phyloP scores from a whole-genome alignment of 1,139 yeast species.

The Meyerozyma elateridarum region DNA sequence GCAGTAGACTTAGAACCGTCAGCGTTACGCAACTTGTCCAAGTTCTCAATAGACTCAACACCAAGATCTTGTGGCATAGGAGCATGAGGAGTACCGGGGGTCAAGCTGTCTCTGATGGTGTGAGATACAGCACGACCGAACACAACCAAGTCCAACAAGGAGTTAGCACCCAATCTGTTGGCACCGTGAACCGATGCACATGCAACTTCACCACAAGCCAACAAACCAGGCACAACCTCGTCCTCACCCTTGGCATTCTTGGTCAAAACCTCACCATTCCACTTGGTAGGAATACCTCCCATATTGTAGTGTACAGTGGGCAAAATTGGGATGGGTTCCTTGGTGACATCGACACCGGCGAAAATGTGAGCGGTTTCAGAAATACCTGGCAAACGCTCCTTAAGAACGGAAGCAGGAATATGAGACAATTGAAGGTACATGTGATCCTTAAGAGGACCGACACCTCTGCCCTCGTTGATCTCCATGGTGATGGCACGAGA shows the following conservation, averaged over 20 bases:
- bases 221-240: constrained; percentile 85
- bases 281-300: constrained; percentile 99
- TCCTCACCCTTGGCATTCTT: constrained; percentile 86
- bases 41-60: constrained; percentile 80
- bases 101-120: constrained; percentile 77
- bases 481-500: constrained; percentile 98
- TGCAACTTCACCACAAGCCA: constrained; percentile 98
- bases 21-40: constrained; percentile 86
- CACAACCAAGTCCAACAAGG: constrained; percentile 94
- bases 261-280: constrained; percentile 92
- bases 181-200: constrained; percentile 99
- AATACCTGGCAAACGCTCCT: constrained; percentile 98
- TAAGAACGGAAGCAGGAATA: constrained; percentile 84
- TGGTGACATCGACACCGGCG: constrained; percentile 98
- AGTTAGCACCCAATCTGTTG: constrained; percentile 98
- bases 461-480: constrained; percentile 98
- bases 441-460: constrained; percentile 94
- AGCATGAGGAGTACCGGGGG: constrained; percentile 85
- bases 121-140: constrained; percentile 98
- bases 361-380: constrained; percentile 98
- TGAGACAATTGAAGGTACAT: constrained; percentile 92
- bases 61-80: constrained; percentile 80
- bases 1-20: constrained; percentile 80
- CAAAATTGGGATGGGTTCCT: constrained; percentile 97
- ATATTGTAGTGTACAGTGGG: constrained; percentile 99